Evolutionary conservation across 768 basidiomycete species (phyloP).

Genomic region (Cystofilobasidium capitatum): DNA sequence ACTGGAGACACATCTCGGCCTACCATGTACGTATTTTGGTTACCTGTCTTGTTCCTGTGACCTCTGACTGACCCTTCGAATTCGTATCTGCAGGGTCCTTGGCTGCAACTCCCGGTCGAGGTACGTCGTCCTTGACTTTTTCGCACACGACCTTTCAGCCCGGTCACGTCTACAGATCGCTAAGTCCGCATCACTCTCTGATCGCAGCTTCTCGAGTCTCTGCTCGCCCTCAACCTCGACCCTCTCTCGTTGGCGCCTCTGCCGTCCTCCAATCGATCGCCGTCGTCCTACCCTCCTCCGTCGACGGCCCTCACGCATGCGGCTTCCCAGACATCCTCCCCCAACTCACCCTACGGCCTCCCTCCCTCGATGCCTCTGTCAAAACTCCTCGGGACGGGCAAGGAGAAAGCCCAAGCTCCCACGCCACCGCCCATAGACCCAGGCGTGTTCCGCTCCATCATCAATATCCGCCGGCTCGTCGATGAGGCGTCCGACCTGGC

Average conservation of each 20-base stretch:
- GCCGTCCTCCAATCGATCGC: slow-evolving; percentile 36
- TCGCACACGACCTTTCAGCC: not conserved
- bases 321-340: slow-evolving; percentile 30
- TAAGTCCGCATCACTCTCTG: too few relatives aligned
- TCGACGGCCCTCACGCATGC: slow-evolving; percentile 33
- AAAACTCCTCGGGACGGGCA: slow-evolving; percentile 48
- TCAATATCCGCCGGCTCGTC: slow-evolving; percentile 65
- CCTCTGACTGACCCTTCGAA: slow-evolving; percentile 8
- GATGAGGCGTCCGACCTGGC: slow-evolving; percentile 84
- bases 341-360: slow-evolving; percentile 39
- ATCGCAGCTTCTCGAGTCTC: slow-evolving; percentile 56
- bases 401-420: slow-evolving; percentile 36
- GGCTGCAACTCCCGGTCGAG: slow-evolving; percentile 80
- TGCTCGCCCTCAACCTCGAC: slow-evolving; percentile 68
- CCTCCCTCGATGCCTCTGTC: slow-evolving; percentile 48
- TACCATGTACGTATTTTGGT: slow-evolving; percentile 18
- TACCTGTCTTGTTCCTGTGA: slow-evolving; percentile 1
- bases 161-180: too few relatives aligned
- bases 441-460: slow-evolving; percentile 69
- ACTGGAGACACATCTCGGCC: slow-evolving; percentile 63
- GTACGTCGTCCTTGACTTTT: not conserved
- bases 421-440: slow-evolving; percentile 82
- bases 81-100: slow-evolving; percentile 58
- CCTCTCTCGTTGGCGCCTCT: slow-evolving; percentile 44
- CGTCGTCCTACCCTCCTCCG: not conserved